phyloP scores from a whole-genome alignment of 495 filamentous ascomycete genomes.

The Hapsidospora chrysogenum region DNA sequence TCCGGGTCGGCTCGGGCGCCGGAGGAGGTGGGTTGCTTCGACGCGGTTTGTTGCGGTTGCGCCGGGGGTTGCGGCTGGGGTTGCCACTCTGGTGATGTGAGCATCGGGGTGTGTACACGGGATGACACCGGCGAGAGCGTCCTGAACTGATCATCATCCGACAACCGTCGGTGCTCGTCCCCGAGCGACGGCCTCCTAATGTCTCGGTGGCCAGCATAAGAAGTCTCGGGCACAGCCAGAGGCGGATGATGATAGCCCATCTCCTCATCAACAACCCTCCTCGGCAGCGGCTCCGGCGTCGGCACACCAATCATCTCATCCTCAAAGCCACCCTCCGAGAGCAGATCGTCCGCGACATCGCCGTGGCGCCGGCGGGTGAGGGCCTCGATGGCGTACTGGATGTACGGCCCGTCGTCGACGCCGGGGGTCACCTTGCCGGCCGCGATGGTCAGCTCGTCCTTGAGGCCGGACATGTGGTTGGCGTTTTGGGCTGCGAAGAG shows the following conservation, averaged over 20 bases:
- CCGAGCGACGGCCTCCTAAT: background rate
- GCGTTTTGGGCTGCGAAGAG: conserved; percentile 16
- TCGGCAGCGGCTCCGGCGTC: background rate
- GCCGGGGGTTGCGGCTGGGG: background rate
- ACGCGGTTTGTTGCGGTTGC: conserved; percentile 3
- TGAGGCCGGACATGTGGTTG: conserved; percentile 16
- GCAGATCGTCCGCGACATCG: background rate
- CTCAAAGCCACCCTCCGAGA: background rate
- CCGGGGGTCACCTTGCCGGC: conserved; percentile 30
- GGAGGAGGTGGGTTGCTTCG: conserved; percentile 8
- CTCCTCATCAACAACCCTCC: background rate
- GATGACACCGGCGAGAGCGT: background rate
- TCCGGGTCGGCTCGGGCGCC: background rate
- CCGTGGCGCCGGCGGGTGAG: conserved; percentile 10
- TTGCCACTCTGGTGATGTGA: background rate
- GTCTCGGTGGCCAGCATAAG: background rate
- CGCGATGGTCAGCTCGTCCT: conserved; percentile 23
- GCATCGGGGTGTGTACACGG: background rate
- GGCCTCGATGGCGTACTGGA: conserved; percentile 30
- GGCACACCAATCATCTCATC: background rate
- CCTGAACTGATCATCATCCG: background rate
- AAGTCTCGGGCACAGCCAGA: background rate
- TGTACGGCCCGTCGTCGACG: conserved; percentile 28
- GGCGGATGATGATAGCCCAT: background rate
- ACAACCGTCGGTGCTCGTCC: too few relatives aligned